phyloP scores from a whole-genome alignment of 805 yeast species.

The Nematodospora valgi region DNA sequence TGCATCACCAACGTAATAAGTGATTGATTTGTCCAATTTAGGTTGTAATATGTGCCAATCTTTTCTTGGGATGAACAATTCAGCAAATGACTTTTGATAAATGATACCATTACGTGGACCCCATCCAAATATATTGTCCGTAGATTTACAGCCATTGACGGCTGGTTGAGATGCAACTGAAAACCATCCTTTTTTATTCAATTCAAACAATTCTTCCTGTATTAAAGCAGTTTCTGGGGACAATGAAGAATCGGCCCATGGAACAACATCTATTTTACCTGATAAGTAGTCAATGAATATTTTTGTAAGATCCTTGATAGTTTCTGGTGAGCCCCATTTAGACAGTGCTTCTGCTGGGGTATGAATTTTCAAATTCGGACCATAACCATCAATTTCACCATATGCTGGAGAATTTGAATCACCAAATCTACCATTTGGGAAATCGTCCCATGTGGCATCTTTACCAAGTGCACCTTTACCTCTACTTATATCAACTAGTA shows the following conservation, averaged over 20 bases:
- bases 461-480: conserved; percentile 84
- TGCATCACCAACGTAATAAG: conserved; percentile 73
- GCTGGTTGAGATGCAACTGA: conserved; percentile 97
- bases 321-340: conserved; percentile 78
- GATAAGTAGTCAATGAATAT: conserved; percentile 72
- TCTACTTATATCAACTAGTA: conserved; percentile 70
- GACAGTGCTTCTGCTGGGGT: conserved; percentile 58
- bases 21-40: conserved; percentile 52
- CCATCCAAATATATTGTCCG: conserved; percentile 95
- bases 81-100: conserved; percentile 91
- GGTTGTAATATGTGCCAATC: conserved; percentile 64
- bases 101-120: conserved; percentile 88
- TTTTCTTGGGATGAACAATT: conserved; percentile 67
- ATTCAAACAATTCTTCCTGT: conserved; percentile 81
- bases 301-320: conserved; percentile 54
- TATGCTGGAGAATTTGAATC: conserved; percentile 94
- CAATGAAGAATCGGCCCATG: conserved; percentile 88
- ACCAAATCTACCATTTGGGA: conserved; percentile 94
- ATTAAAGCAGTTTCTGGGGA: conserved; percentile 89
- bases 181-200: conserved; percentile 73
- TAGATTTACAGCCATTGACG: conserved; percentile 69
- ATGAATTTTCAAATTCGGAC: conserved; percentile 80
- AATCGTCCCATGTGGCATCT: conserved; percentile 96
- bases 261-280: conserved; percentile 71
- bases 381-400: conserved; percentile 98